phyloP scores from a whole-genome alignment of 1,284 basidiomycete species.

The Ceratobasidium sp. region DNA sequence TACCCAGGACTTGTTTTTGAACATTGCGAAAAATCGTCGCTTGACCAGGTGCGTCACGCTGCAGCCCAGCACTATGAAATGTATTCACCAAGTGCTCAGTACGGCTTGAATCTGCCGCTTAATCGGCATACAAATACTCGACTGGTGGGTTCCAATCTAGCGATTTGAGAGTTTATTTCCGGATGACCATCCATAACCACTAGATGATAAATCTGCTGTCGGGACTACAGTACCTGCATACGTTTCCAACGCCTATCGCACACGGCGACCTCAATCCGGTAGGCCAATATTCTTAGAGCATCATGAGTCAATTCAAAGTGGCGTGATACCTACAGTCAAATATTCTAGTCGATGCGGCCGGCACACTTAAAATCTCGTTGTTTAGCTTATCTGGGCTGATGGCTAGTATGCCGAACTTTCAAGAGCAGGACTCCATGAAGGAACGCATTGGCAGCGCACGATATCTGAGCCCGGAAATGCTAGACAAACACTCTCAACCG shows the following conservation, averaged over 20 bases:
- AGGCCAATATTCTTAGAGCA: neutral
- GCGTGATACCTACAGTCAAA: neutral
- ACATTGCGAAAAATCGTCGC: neutral
- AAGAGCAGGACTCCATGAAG: neutral
- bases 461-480: constrained; percentile 22
- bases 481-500: neutral
- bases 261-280: constrained; percentile 23
- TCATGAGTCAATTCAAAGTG: neutral
- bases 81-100: neutral
- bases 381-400: constrained; percentile 1
- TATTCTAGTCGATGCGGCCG: neutral
- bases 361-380: constrained; percentile 1
- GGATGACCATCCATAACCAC: neutral
- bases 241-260: constrained; percentile 7
- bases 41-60: no score
- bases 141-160: neutral
- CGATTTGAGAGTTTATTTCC: neutral
- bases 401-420: neutral
- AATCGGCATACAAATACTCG: neutral
- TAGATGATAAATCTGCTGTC: constrained; percentile 2
- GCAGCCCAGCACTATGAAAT: no score
- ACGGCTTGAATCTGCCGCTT: neutral
- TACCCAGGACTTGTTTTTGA: constrained; percentile 22
- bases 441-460: neutral
- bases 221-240: constrained; percentile 1